These are phyloP conservation scores for Phytophthora boehmeriae DNA, from an alignment of 352 stramenopile genomes.

Conservation along the genomic window DNA sequence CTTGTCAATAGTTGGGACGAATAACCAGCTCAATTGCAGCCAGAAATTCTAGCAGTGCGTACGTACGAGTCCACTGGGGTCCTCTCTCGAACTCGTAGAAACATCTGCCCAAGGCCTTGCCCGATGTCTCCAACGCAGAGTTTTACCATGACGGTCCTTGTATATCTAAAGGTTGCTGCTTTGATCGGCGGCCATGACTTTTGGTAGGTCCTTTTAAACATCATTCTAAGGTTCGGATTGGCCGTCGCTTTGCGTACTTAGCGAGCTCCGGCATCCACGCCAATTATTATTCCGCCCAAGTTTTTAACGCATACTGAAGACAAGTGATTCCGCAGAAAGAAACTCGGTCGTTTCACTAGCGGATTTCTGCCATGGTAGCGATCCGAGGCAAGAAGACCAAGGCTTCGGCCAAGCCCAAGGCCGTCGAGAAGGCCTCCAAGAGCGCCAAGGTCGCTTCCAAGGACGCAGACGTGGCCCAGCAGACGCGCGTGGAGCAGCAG, in stretches of 20 bases:
- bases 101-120: conserved; percentile 5
- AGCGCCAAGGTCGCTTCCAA: conserved; percentile 31
- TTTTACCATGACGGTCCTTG: conserved; percentile 15
- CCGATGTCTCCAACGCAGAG: conserved; percentile 10
- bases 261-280: too few relatives aligned
- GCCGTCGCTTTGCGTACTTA: too few relatives aligned
- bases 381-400: conserved; percentile 79
- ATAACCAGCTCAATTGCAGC: neutral
- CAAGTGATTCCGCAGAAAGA: conserved; percentile 10
- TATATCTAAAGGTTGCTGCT: conserved; percentile 12
- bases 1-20: too few relatives aligned
- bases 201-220: too few relatives aligned
- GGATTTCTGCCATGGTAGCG: conserved; percentile 58
- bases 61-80: conserved; percentile 8
- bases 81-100: conserved; percentile 2
- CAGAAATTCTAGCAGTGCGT: neutral
- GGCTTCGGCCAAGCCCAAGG: conserved; percentile 62
- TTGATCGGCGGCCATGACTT: too few relatives aligned
- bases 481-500: conserved; percentile 33
- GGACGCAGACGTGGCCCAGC: conserved; percentile 16
- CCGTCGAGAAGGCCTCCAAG: conserved; percentile 47
- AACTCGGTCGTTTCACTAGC: conserved; percentile 3
- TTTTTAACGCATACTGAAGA: conserved; percentile 19
- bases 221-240: too few relatives aligned
- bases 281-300: too few relatives aligned